These are phyloP conservation scores for Fusarium bactridioides DNA, from an alignment of 2,329 filamentous ascomycete genomes.

Conservation along the genomic window DNA sequence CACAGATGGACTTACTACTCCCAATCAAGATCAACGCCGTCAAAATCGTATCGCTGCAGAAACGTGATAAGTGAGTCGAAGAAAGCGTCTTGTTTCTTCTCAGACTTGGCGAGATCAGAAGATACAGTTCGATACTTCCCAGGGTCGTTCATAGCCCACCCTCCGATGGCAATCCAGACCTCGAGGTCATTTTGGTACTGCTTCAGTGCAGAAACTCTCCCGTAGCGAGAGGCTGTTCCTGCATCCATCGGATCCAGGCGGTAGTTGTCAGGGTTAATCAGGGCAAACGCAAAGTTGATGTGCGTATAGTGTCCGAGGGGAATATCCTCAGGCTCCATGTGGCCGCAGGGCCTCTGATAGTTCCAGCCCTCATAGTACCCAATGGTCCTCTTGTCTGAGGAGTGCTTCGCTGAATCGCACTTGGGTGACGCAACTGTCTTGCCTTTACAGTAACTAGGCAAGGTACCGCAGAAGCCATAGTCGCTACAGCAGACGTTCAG, in stretches of 20 bases:
- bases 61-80: not conserved
- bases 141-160: not conserved
- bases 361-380: constrained; percentile 46
- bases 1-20: not conserved
- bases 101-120: accelerated
- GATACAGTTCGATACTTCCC: not conserved
- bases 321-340: constrained; percentile 39
- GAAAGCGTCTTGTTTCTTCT: not conserved
- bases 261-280: constrained; percentile 44
- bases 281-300: constrained; percentile 47
- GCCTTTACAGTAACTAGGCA: not conserved
- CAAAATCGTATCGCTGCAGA: not conserved
- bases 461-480: constrained; percentile 47
- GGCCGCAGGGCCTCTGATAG: constrained; percentile 25
- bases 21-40: not conserved
- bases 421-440: not conserved
- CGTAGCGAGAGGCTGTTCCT: not conserved
- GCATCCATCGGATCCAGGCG: constrained; percentile 9
- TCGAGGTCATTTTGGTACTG: constrained; percentile 35
- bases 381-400: constrained; percentile 14
- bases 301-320: constrained; percentile 41
- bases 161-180: constrained; percentile 34
- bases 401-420: not conserved
- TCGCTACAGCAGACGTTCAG: constrained; percentile 49
- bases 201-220: constrained; percentile 34